Evolutionary conservation across 345 rosid species (phyloP), one percentile per base, ranked within the genome.

Genomic region (Populus deltoides): DNA sequence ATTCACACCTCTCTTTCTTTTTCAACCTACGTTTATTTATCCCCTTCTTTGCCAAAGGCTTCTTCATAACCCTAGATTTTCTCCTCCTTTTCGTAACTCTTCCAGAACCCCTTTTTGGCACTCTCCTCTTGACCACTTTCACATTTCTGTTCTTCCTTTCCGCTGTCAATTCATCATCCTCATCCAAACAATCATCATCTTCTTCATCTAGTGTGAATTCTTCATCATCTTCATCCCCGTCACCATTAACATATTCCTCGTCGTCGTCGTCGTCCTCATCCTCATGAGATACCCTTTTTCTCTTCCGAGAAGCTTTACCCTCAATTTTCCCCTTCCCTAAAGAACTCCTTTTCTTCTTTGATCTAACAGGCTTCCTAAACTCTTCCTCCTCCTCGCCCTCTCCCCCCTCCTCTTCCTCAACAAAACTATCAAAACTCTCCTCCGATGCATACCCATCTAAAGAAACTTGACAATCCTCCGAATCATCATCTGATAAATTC

Each of bases 401-500:
- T 9, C 83, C 90, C 35, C 81, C 90, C n/a, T 79, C 89, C 57
- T 82, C 90, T 39, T 77, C 88, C 25, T 87, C 88, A 0, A 81
- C 72, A 59, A 74, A 81, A 61, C 72, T 68, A 62, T 74, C 78
- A 41, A 87, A 81, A 77, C 88, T 82, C 81, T 89, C 93, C 68
- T 86, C 94, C 1, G 90, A 91, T 0, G 83, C 86, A 75, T 76
- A 86, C 63, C 80, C 95, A 75, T 90, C 94, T 29, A 83, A 76
- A 8, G 89, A 87, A 7, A 81, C 85, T 13, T 83, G 87, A 77
- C 83, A 87, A 81, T 91, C 97, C 70, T 80, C 93, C 27, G 79
- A 82, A 47, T 87, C 91, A 81, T 88, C 92, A 61, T 88, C 97
- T 1, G 97, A 89, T 22, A 81, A 91, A 47, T 82, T 83, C 72